phyloP scores from a whole-genome alignment of 768 basidiomycete genomes.

The Trametes cingulata region DNA sequence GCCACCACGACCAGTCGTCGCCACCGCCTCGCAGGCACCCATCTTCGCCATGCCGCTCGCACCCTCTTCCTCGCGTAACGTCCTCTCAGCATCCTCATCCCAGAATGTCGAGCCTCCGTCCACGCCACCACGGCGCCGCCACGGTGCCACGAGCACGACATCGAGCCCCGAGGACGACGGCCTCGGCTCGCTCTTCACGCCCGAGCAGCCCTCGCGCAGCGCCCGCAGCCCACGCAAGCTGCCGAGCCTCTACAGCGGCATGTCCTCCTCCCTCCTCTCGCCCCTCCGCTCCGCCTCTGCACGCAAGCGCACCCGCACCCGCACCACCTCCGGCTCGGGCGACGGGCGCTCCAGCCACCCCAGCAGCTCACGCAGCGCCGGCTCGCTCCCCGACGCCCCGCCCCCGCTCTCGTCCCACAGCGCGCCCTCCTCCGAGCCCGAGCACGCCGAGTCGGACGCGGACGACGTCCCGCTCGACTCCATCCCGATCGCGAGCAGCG shows the following conservation, averaged over 20 bases:
- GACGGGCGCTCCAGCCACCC: conserved; percentile 6
- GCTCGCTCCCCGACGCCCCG: conserved; percentile 18
- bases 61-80: conserved; percentile 16
- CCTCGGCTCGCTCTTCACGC: conserved; percentile 25
- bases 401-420: not conserved
- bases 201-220: conserved; percentile 10
- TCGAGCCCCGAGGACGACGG: conserved; percentile 16
- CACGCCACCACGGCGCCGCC: conserved; percentile 16
- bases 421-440: not conserved
- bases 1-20: conserved; percentile 15
- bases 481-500: conserved; percentile 49
- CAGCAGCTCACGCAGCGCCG: conserved; percentile 15
- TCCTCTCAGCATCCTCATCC: conserved; percentile 2
- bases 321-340: not conserved
- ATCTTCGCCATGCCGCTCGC: conserved; percentile 12
- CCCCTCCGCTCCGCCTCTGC: conserved; percentile 1
- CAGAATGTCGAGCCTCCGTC: conserved; percentile 13
- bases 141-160: not conserved
- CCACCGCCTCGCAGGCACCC: conserved; percentile 1
- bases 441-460: not conserved
- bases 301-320: conserved; percentile 9
- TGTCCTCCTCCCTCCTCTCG: conserved; percentile 15
- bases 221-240: conserved; percentile 13
- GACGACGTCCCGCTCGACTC: conserved; percentile 43
- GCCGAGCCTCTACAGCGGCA: conserved; percentile 22